phyloP scores from a whole-genome alignment of 306 rosid genomes.

The Cucumis cinereus region DNA sequence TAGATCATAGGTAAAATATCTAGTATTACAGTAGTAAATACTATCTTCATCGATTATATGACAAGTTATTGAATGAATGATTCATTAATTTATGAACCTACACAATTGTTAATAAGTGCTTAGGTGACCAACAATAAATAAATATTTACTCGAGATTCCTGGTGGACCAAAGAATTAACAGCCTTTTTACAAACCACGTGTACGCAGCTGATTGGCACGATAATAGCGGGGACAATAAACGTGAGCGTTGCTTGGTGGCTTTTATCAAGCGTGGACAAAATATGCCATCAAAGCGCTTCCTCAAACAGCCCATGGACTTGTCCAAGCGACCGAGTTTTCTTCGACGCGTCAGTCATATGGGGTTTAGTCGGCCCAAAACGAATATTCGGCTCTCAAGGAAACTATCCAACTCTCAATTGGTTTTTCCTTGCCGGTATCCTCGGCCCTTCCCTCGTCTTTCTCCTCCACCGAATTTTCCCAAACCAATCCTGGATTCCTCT shows the following conservation, averaged over 20 bases:
- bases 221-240: slow-evolving; percentile 25
- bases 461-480: slow-evolving; percentile 19
- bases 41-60: too few relatives aligned
- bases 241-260: slow-evolving; percentile 26
- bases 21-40: too few relatives aligned
- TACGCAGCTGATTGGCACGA: slow-evolving; percentile 17
- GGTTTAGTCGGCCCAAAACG: slow-evolving; percentile 27
- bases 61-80: too few relatives aligned
- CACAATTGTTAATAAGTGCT: too few relatives aligned
- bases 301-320: slow-evolving; percentile 27
- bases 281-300: slow-evolving; percentile 15
- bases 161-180: not conserved
- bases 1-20: too few relatives aligned
- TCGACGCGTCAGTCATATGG: slow-evolving; percentile 27
- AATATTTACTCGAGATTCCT: too few relatives aligned
- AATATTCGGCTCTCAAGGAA: slow-evolving; percentile 16
- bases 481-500: slow-evolving; percentile 14
- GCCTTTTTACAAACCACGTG: not conserved
- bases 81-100: too few relatives aligned
- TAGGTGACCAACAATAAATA: too few relatives aligned
- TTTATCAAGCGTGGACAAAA: slow-evolving; percentile 2
- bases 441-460: slow-evolving; percentile 17
- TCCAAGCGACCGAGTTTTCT: slow-evolving; percentile 19
- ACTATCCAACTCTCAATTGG: slow-evolving; percentile 22
- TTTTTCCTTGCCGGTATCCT: slow-evolving; percentile 15